Evolutionary conservation across 345 rosid species (phyloP).

Genomic region (Pistacia vera): DNA sequence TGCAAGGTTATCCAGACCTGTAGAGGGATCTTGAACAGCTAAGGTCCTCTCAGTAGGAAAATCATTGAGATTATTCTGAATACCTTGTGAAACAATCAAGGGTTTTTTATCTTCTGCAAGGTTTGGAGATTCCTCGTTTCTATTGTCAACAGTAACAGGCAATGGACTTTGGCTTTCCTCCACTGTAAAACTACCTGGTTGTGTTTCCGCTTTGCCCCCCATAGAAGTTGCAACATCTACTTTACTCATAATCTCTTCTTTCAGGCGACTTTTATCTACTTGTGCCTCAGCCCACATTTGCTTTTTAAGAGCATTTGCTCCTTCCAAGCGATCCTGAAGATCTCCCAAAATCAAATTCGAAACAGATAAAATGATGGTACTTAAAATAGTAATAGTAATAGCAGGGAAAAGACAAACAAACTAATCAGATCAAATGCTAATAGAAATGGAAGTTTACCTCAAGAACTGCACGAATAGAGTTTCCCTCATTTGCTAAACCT

Average conservation of each 20-base stretch:
- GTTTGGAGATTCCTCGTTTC: conserved; percentile 58
- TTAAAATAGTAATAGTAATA: not conserved
- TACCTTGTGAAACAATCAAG: conserved; percentile 40
- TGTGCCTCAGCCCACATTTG: conserved; percentile 99
- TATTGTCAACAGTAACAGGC: conserved; percentile 30
- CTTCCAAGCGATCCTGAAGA: conserved; percentile 95
- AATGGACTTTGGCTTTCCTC: conserved; percentile 58
- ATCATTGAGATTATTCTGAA: conserved; percentile 47
- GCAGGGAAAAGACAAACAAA: conserved; percentile 8
- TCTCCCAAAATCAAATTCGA: conserved; percentile 21
- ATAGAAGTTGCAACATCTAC: conserved; percentile 49
- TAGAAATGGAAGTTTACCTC: conserved; percentile 60
- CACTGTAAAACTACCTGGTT: conserved; percentile 29
- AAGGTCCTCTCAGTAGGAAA: conserved; percentile 45
- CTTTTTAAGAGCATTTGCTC: conserved; percentile 94
- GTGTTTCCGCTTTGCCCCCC: conserved; percentile 60
- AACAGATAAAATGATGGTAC: conserved; percentile 1
- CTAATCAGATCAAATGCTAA: conserved; percentile 14
- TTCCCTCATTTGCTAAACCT: conserved; percentile 95
- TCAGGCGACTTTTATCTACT: conserved; percentile 80
- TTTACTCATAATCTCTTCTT: conserved; percentile 61
- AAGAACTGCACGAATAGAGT: conserved; percentile 78
- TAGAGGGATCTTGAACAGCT: conserved; percentile 47
- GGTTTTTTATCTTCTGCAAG: conserved; percentile 56
- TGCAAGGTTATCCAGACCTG: conserved; percentile 53